phyloP scores from a whole-genome alignment of 257 asterid species.

The Solanum gandarillasii region DNA sequence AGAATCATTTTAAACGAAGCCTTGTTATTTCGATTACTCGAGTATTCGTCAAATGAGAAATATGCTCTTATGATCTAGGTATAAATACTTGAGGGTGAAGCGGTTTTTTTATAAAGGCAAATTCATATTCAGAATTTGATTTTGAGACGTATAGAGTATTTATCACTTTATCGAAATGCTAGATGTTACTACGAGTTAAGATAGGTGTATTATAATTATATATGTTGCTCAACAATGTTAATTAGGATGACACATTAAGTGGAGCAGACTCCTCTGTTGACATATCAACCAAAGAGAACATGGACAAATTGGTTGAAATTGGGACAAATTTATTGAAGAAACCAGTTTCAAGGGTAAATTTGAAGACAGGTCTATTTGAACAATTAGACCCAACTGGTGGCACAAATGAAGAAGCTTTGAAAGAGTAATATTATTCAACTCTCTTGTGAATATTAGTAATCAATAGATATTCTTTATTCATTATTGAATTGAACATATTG shows the following conservation, averaged over 20 bases:
- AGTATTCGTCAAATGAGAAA: no score
- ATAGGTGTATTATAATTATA: no score
- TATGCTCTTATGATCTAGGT: no score
- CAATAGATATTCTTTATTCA: not conserved
- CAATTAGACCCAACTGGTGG: not conserved
- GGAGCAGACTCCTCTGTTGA: slow-evolving; percentile 31
- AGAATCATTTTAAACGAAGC: no score
- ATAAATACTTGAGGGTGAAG: no score
- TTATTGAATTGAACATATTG: not conserved
- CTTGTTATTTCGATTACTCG: no score
- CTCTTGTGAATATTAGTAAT: not conserved
- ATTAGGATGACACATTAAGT: slow-evolving; percentile 25
- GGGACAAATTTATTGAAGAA: slow-evolving; percentile 26
- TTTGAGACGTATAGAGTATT: no score
- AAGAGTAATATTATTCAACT: not conserved
- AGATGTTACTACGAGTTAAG: no score
- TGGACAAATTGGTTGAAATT: slow-evolving; percentile 17
- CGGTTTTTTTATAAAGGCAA: no score
- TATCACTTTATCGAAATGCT: no score
- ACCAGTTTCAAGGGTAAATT: slow-evolving; percentile 27
- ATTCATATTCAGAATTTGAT: not conserved
- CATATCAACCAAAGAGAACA: slow-evolving; percentile 26
- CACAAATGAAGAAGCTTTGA: slow-evolving; percentile 18
- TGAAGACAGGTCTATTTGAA: slow-evolving; percentile 8
- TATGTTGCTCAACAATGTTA: no score